Conservation (phyloP, 257 asterid genomes). For the Oldenlandia corymbosa region DNA sequence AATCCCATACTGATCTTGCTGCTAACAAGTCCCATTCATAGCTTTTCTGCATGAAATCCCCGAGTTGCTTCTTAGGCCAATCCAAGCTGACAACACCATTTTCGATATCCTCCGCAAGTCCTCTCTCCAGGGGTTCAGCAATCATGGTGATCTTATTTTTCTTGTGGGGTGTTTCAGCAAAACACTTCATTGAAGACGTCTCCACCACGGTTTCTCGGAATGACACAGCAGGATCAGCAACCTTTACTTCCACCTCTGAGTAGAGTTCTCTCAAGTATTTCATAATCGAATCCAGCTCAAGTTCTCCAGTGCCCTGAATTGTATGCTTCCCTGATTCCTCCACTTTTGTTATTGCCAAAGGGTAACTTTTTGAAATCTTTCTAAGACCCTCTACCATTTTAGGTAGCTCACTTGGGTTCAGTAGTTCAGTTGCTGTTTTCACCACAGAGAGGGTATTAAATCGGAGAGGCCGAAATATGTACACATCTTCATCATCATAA, state of each 20-base stretch:
- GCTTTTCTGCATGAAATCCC: conserved; percentile 83
- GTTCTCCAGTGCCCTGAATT: conserved; percentile 90
- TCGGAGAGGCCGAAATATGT: conserved; percentile 87
- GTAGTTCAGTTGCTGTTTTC: conserved; percentile 96
- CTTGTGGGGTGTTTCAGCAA: conserved; percentile 97
- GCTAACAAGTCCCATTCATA: conserved; percentile 99
- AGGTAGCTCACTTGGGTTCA: conserved; percentile 95
- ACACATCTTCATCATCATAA: conserved; percentile 74
- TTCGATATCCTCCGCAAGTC: conserved; percentile 97
- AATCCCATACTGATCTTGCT: conserved; percentile 98
- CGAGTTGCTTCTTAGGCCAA: conserved; percentile 86
- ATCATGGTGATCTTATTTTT: conserved; percentile 96
- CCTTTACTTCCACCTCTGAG: conserved; percentile 99
- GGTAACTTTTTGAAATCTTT: conserved; percentile 97
- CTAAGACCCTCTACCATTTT: conserved; percentile 99
- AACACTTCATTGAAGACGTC: conserved; percentile 94
- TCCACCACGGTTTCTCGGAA: conserved; percentile 98
- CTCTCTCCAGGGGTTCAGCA: conserved; percentile 97
- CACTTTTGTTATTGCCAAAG: conserved; percentile 92
- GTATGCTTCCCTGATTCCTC: conserved; percentile 99
- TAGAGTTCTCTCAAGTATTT: conserved; percentile 97
- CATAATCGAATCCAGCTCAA: conserved; percentile 92
- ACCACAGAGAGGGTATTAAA: conserved; percentile 96
- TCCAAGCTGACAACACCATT: conserved; percentile 84
- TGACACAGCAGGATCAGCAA: conserved; percentile 97